Evolutionary conservation across 345 rosid species (phyloP).

Genomic region (Bruguiera gymnorhiza): DNA sequence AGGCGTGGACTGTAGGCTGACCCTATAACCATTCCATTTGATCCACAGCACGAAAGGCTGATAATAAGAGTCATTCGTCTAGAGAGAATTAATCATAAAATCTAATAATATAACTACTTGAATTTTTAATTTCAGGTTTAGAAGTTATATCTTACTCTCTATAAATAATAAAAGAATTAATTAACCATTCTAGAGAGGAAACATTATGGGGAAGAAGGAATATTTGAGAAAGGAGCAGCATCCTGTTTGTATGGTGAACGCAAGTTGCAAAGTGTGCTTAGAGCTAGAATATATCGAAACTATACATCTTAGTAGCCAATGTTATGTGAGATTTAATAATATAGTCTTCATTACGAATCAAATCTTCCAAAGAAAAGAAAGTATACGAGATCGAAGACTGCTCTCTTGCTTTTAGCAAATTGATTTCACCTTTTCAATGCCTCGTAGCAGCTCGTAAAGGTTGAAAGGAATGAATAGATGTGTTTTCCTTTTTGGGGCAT

Average conservation of each 20-base stretch:
- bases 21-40: too few species aligned
- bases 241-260: constrained; percentile 21
- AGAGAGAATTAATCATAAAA: neutral
- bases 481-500: neutral
- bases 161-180: neutral
- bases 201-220: neutral
- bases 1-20: too few species aligned
- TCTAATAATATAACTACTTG: too few species aligned
- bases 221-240: neutral
- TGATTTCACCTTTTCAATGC: neutral
- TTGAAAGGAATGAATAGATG: neutral
- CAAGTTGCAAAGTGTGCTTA: constrained; percentile 12
- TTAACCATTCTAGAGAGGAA: neutral
- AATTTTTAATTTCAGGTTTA: too few species aligned
- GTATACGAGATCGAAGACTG: constrained; percentile 16
- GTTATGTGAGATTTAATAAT: neutral
- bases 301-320: neutral
- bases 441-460: neutral
- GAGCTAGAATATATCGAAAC: neutral
- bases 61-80: neutral
- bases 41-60: neutral
- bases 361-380: constrained; percentile 15
- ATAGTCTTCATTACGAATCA: constrained; percentile 24
- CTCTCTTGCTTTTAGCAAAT: neutral
- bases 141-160: too few species aligned